phyloP scores from a whole-genome alignment of 73 alveolate genomes.

The Paramecium bursaria region DNA sequence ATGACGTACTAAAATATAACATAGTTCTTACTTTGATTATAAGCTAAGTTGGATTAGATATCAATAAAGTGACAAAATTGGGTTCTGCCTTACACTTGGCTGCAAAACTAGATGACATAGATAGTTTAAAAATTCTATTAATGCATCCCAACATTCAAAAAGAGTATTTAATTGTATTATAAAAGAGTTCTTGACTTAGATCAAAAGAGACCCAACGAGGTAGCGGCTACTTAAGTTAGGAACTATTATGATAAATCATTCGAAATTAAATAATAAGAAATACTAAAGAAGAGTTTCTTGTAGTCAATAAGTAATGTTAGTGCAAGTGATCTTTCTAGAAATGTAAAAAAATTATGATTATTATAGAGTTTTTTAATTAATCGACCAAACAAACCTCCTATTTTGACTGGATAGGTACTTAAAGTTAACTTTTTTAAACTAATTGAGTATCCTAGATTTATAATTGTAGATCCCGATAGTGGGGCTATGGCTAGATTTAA shows the following conservation, averaged over 20 bases:
- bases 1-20: neutral
- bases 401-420: neutral
- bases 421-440: slow-evolving; percentile 43
- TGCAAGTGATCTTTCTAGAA: neutral
- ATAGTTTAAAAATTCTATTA: neutral
- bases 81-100: slow-evolving; percentile 59
- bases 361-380: slow-evolving; percentile 36
- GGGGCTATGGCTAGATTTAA: slow-evolving; percentile 39
- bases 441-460: slow-evolving; percentile 5
- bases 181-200: neutral
- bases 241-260: neutral
- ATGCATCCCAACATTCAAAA: slow-evolving; percentile 44
- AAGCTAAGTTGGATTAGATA: slow-evolving; percentile 18
- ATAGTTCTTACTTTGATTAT: slow-evolving; percentile 1
- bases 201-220: neutral
- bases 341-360: slow-evolving; percentile 10
- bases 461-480: slow-evolving; percentile 57
- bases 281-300: neutral
- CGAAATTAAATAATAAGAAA: neutral
- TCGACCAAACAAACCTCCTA: slow-evolving; percentile 51
- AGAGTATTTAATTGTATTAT: slow-evolving; percentile 7
- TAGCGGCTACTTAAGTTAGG: slow-evolving; percentile 42
- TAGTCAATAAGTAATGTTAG: slow-evolving; percentile 16
- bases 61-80: slow-evolving; percentile 20
- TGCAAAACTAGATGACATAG: slow-evolving; percentile 38